Evolutionary conservation across 139 green algal genomes (phyloP), one percentile per base, ranked within the genome.

Genomic region (Penium margaritaceum): DNA sequence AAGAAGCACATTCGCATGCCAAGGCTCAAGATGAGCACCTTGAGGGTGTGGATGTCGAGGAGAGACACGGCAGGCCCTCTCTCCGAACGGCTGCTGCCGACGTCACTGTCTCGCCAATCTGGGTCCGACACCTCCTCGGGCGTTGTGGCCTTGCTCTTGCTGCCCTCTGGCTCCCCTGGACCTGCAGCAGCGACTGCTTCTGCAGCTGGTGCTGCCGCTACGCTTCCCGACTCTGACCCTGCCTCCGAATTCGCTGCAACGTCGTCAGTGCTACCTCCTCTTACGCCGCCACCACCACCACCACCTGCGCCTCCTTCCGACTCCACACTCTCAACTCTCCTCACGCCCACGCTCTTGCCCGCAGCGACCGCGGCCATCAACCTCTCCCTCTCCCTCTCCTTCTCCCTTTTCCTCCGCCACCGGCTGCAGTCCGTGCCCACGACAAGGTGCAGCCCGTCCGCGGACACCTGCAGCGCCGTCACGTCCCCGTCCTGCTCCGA

Each of bases 341-440:
- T 17, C 57, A 65, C 24, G 7, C 30, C 57, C 57, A 65, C 32
- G 24, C 36, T 36, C 57, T 65, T 29, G 24, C 57, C 57, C 7
- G 30, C 57, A 24, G 15, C 30, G 24, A 60, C 51, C 29, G 57
- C 57, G 27, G 29, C 30, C 2, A 21, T 24, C 57, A 27, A 17
- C 57, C 24, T 19, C 27, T 36, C 57, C 32, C 36, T 19, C 57
- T 65, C 24, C 19, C 61, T 14, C 33, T 68, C 61, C 32, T 38
- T 41, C 61, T 68, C 61, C 21, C 32, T 33, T 3, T 51, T 15
- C 3, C 30, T 33, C 24, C 35, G 61, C 24, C 21, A 47, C 12
- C 33, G 33, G 61, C 34, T 29, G 61, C 67, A 57, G 69, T 67
- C 69, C 12, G 60, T 65, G 34, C 60, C 72, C 38, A 72, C 60